phyloP scores from a whole-genome alignment of 805 yeast genomes.

The Vanderwaltozyma tropicalis region DNA sequence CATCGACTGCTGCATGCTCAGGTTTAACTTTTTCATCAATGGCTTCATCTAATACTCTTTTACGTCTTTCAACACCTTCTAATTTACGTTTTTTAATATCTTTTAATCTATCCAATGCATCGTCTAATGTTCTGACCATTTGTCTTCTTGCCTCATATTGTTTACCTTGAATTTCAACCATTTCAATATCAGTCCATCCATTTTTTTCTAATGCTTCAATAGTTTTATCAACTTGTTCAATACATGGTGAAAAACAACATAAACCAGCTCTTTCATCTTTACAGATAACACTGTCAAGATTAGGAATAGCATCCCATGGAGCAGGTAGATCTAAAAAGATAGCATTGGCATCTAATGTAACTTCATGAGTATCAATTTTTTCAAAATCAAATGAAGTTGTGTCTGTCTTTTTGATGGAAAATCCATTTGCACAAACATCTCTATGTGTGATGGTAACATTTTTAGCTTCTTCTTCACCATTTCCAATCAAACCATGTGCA shows the following conservation, averaged over 20 bases:
- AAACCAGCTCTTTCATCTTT: slow-evolving; percentile 47
- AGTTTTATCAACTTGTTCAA: slow-evolving; percentile 90
- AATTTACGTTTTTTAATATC: slow-evolving; percentile 67
- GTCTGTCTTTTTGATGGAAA: slow-evolving; percentile 36
- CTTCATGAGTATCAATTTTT: slow-evolving; percentile 20
- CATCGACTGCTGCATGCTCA: slow-evolving; percentile 6
- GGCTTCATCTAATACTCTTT: slow-evolving; percentile 26
- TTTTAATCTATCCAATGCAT: slow-evolving; percentile 66
- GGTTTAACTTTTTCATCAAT: slow-evolving; percentile 19
- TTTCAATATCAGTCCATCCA: slow-evolving; percentile 82
- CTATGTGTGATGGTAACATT: slow-evolving; percentile 71
- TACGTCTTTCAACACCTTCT: slow-evolving; percentile 52
- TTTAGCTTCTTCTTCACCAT: slow-evolving; percentile 10
- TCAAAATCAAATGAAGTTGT: slow-evolving; percentile 16
- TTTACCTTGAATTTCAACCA: slow-evolving; percentile 81
- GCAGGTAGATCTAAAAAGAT: slow-evolving; percentile 89
- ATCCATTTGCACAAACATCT: slow-evolving; percentile 87
- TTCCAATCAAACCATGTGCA: slow-evolving; percentile 47
- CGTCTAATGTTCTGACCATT: slow-evolving; percentile 73
- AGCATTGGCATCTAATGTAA: slow-evolving; percentile 48
- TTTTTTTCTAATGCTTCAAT: slow-evolving; percentile 58
- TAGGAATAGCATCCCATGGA: slow-evolving; percentile 92
- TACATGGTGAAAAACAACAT: slow-evolving; percentile 96
- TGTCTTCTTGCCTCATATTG: slow-evolving; percentile 85
- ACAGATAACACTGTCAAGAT: slow-evolving; percentile 49